Evolutionary conservation across 2,329 filamentous ascomycete genomes (phyloP).

Genomic region (Trichoderma koningii): DNA sequence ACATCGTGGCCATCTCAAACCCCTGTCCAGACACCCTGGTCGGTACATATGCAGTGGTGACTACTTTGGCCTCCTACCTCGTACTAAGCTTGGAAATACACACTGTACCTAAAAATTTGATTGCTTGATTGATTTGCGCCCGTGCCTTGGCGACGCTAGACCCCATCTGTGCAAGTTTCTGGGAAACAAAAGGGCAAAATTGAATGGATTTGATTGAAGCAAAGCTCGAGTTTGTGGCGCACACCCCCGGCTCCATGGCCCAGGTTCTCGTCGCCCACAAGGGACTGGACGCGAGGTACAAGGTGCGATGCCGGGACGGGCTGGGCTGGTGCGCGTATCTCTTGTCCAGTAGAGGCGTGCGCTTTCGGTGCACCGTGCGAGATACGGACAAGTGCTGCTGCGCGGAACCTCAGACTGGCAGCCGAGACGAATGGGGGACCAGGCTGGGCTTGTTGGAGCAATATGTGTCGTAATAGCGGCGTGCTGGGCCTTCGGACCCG

Average conservation of each 20-base stretch:
- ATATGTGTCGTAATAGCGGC: background rate
- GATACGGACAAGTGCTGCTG: no score
- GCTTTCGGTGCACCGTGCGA: background rate
- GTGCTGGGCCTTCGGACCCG: slow-evolving; percentile 11
- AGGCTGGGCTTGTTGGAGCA: background rate
- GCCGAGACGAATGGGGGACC: background rate
- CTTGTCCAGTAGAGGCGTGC: background rate
- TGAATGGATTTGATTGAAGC: background rate
- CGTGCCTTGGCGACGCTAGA: slow-evolving; percentile 12
- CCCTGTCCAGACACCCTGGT: no score
- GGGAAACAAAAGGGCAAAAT: background rate
- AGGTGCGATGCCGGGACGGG: background rate
- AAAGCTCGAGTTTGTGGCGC: slow-evolving; percentile 12
- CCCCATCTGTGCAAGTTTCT: slow-evolving; percentile 11
- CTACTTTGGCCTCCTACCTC: background rate
- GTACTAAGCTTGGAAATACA: no score
- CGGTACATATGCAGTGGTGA: no score
- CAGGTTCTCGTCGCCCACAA: slow-evolving; percentile 22
- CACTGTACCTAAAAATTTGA: no score
- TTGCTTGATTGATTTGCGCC: background rate
- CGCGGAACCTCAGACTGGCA: background rate
- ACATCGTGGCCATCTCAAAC: no score
- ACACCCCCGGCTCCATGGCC: slow-evolving; percentile 23
- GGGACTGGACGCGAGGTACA: slow-evolving; percentile 8
- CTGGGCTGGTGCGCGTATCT: background rate